Conservation (phyloP, 208 protist species). For the Chromosphaera perkinsii region DNA sequence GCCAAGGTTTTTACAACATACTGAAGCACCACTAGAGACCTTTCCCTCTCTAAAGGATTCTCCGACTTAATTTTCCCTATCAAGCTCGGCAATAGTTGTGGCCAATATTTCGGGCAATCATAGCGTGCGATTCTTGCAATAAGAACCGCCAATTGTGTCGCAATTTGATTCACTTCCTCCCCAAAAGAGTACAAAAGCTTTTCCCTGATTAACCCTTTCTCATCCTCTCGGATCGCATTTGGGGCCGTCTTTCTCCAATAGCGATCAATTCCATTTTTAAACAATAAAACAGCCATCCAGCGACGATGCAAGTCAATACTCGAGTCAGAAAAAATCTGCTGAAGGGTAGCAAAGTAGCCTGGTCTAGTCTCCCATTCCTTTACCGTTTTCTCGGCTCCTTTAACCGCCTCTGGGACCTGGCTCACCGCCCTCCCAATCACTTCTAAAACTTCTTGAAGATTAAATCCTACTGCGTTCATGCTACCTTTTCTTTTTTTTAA, state of each 20-base stretch:
- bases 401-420: background rate
- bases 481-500: too few species aligned
- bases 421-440: too few species aligned
- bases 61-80: background rate
- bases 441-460: too few species aligned
- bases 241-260: background rate
- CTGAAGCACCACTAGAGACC: background rate
- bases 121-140: background rate
- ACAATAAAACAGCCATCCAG: background rate
- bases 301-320: background rate
- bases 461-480: too few species aligned
- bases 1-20: background rate
- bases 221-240: background rate
- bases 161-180: background rate
- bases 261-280: background rate
- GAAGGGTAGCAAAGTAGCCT: background rate
- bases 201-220: background rate
- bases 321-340: background rate
- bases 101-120: background rate
- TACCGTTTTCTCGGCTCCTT: background rate
- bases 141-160: background rate
- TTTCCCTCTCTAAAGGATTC: background rate
- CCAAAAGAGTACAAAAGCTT: background rate
- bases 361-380: background rate
- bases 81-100: background rate